These are phyloP conservation scores for Cyanidioschyzon merolae DNA, from an alignment of 23 red algal species.

Conservation along the genomic window DNA sequence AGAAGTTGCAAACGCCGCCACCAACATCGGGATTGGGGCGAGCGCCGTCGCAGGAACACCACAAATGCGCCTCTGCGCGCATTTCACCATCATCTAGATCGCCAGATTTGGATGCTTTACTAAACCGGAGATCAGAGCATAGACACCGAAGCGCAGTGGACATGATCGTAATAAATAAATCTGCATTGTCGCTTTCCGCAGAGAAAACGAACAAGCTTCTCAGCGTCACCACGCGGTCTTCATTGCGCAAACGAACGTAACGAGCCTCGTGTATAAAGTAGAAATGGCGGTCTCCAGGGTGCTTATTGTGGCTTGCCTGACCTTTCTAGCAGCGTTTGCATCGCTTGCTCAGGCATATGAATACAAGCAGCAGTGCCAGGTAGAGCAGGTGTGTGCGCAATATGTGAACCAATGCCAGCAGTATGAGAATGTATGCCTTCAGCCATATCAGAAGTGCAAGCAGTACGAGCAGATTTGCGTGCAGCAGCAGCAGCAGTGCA, in stretches of 20 bases:
- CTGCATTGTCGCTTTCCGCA: too few species aligned
- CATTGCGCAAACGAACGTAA: too few species aligned
- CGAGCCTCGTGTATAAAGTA: too few species aligned
- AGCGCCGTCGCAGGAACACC: neutral
- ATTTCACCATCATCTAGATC: neutral
- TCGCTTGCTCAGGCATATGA: neutral
- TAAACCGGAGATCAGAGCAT: neutral
- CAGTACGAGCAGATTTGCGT: slow-evolving; percentile 12
- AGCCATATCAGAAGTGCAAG: neutral
- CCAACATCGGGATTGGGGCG: too few species aligned
- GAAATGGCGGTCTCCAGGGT: too few species aligned
- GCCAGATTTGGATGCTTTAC: neutral
- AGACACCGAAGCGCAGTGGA: neutral
- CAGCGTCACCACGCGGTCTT: too few species aligned
- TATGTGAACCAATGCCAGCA: slow-evolving; percentile 10
- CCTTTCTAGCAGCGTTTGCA: neutral
- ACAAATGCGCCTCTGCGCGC: neutral
- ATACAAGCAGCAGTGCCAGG: slow-evolving; percentile 10
- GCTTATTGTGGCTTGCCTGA: neutral
- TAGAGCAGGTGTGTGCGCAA: neutral
- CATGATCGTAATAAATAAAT: too few species aligned
- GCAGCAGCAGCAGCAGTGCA: slow-evolving; percentile 16
- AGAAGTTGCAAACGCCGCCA: too few species aligned
- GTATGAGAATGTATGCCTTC: neutral
- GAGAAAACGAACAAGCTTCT: too few species aligned